Evolutionary conservation across 148 eudicot species (phyloP), one percentile per base, ranked within the genome.

Genomic region (Fallopia convolvulus): DNA sequence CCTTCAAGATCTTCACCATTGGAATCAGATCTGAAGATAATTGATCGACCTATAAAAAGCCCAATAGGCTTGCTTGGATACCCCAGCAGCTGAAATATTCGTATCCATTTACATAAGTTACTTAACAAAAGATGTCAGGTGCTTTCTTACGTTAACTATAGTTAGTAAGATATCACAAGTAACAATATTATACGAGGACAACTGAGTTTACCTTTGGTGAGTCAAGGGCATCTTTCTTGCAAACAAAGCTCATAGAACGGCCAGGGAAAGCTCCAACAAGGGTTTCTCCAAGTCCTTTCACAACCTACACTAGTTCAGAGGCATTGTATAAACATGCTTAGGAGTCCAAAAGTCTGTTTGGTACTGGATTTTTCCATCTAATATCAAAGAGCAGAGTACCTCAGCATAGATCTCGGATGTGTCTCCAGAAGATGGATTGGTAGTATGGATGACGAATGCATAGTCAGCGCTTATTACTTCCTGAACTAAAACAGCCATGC

Each of bases 1-100:
- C 99, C 99, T 87, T 94, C 99, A 70, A 94, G 89, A 82, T 94
- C 99, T 85, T 94, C 99, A 48, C 99, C 99, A 76, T 94, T 94
- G 65, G 99, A 94, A 83, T 94, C 99, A 78, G 99, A 94, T 77
- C 99, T 89, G 84, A 94, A 94, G 81, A 94, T 94, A 52, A 92
- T 92, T 10, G 99, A 94, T 70, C 86, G 85, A 53, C 83, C 86
- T 50, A 92, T 92, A 70, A 88, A 92, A 70, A 94, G 99, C 75
- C 99, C 99, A 63, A 94, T 86, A 8, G 93, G 97, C 84, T 94
- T 94, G 85, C 98, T 92, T 21, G 99, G 99, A 82, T 92, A 94
- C 53, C 99, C 99, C 85, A 91, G 78, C 40, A 94, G 85, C 98
- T 94, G 83, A 75, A 82, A 42, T 39, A 30, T 40, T 46, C 53